phyloP scores from a whole-genome alignment of 2,329 filamentous ascomycete species.

The Knufia fluminis region DNA sequence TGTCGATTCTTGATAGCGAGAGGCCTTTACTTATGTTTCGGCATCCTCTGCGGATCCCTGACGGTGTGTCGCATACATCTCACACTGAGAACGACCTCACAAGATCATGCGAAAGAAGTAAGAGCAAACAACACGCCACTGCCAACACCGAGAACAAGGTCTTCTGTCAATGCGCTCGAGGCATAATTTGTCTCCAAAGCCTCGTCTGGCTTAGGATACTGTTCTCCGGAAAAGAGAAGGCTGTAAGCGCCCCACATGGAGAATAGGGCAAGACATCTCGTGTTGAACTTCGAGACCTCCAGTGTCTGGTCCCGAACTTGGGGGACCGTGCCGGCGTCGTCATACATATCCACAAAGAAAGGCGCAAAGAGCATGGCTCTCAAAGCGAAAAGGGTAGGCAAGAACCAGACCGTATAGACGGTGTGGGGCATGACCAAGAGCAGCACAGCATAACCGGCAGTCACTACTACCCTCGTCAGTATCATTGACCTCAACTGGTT shows the following conservation, averaged over 20 bases:
- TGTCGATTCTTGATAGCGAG: no score
- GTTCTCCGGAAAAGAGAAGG: background rate
- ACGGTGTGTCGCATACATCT: no score
- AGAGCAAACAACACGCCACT: background rate
- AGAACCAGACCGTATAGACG: conserved; percentile 15
- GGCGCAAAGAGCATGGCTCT: conserved; percentile 24
- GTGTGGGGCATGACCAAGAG: conserved; percentile 19
- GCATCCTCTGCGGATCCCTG: no score
- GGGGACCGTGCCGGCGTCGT: background rate
- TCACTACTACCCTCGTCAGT: background rate
- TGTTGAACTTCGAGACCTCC: background rate
- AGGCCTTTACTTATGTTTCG: no score
- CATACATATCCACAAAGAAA: background rate
- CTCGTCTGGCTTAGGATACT: background rate
- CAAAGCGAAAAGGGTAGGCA: conserved; percentile 20
- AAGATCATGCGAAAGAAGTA: background rate
- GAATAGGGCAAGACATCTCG: background rate
- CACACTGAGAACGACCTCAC: no score
- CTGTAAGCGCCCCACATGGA: background rate
- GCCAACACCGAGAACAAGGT: background rate
- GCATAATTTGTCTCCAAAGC: background rate
- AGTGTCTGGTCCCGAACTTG: no score
- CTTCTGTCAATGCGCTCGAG: background rate
- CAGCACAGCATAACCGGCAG: conserved; percentile 14
- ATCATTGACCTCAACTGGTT: no score